A percentile compares a stretch with the other conserved stretches of the same genome.
phyloP scores from a whole-genome alignment of 1,284 basidiomycete species.

The Puccinia horiana region DNA sequence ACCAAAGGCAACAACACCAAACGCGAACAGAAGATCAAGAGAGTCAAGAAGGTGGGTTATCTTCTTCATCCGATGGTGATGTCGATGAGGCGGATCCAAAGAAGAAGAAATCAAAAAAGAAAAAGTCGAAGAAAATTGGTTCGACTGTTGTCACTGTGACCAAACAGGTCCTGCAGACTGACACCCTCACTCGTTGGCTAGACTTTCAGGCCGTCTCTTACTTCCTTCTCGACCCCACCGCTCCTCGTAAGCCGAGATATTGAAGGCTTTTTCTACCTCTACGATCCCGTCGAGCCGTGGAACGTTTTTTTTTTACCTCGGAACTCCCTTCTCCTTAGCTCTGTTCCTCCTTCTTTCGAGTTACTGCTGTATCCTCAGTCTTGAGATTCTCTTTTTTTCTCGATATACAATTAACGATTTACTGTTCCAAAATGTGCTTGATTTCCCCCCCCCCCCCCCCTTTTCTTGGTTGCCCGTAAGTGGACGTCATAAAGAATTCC shows the following conservation, averaged over 20 bases:
- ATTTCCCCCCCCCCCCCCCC: too few species aligned
- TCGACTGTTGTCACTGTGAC: not conserved
- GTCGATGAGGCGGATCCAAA: not conserved
- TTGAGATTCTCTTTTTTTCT: too few species aligned
- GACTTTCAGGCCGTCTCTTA: conserved; percentile 35
- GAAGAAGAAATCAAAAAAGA: not conserved
- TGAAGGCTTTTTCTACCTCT: too few species aligned
- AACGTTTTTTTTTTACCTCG: too few species aligned
- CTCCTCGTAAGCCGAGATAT: conserved; percentile 26
- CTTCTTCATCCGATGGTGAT: not conserved
- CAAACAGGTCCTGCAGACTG: not conserved
- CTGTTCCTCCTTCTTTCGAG: too few species aligned
- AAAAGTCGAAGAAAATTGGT: not conserved
- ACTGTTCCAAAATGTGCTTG: too few species aligned
- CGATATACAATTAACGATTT: too few species aligned
- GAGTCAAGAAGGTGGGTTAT: not conserved
- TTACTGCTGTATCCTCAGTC: too few species aligned
- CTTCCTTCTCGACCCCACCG: conserved; percentile 30
- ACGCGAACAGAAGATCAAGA: not conserved
- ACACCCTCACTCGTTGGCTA: conserved; percentile 22
- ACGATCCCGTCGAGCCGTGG: too few species aligned
- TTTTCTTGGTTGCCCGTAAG: too few species aligned
- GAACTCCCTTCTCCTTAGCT: too few species aligned
- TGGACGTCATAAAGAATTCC: too few species aligned
- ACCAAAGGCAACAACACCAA: not conserved